Percentiles rank a stretch among this genome's conserved stretches.
Evolutionary conservation across 441 rosid species (phyloP).

Genomic region (Populus hybrid): DNA sequence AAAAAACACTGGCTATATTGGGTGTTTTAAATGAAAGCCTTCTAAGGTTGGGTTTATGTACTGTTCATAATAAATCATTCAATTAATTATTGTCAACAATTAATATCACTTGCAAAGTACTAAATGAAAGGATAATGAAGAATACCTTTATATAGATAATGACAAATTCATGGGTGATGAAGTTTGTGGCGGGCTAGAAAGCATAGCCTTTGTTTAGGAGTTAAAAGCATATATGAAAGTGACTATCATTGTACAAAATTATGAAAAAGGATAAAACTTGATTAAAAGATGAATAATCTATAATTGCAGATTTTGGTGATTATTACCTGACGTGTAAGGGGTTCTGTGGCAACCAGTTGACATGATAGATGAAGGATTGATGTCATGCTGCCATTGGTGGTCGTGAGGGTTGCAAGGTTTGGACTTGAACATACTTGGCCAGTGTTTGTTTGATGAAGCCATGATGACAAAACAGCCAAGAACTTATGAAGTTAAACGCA

Average conservation of each 20-base stretch:
- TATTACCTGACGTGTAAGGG: constrained; percentile 58
- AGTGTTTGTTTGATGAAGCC: constrained; percentile 99
- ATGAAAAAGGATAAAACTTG: not conserved
- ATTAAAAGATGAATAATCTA: not conserved
- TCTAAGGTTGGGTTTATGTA: not conserved
- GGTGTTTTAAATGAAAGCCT: not conserved
- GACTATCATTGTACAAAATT: not conserved
- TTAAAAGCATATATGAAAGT: not conserved
- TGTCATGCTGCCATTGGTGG: constrained; percentile 89
- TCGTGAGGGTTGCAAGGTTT: constrained; percentile 77
- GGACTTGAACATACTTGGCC: constrained; percentile 99
- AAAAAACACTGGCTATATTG: not conserved
- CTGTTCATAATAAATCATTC: not conserved
- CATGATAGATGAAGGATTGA: constrained; percentile 56
- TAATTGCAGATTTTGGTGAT: not conserved
- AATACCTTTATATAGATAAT: not conserved
- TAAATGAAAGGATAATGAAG: not conserved
- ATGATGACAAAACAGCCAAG: constrained; percentile 35
- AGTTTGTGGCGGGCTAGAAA: constrained; percentile 4
- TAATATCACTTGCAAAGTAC: not conserved
- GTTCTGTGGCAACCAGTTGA: constrained; percentile 54
- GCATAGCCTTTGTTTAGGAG: not conserved
- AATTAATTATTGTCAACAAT: not conserved
- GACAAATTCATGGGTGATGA: not conserved
- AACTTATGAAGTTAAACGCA: not conserved